These are phyloP conservation scores for Neonectria magnoliae DNA, from an alignment of 2,329 filamentous ascomycete species.

Conservation along the genomic window DNA sequence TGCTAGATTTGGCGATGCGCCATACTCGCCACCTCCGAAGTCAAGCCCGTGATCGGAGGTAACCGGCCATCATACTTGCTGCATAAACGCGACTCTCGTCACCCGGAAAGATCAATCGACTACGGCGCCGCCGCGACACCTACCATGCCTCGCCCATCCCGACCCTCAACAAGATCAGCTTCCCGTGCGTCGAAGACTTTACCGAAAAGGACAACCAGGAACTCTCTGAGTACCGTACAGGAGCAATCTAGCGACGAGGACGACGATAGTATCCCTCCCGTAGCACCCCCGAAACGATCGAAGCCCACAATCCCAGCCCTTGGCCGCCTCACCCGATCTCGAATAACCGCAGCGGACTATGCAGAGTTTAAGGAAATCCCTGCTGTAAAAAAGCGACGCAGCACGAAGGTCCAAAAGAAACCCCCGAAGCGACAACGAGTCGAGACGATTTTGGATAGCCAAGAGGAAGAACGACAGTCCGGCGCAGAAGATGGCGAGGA, in stretches of 20 bases:
- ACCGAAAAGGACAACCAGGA: slow-evolving; percentile 8
- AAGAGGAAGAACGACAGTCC: not conserved
- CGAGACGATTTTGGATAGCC: not conserved
- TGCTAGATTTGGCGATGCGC: not conserved
- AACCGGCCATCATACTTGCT: not conserved
- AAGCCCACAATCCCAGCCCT: not conserved
- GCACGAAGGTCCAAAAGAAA: not conserved
- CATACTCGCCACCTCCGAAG: not conserved
- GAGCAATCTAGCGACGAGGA: slow-evolving; percentile 18
- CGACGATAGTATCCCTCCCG: not conserved
- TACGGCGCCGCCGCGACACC: not conserved
- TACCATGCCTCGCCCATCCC: slow-evolving; percentile 12
- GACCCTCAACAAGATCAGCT: not conserved
- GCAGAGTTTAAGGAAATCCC: not conserved
- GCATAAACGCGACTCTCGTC: not conserved
- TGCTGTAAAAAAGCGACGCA: slow-evolving; percentile 23
- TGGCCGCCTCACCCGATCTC: slow-evolving; percentile 27
- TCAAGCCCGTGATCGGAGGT: not conserved
- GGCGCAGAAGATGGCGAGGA: slow-evolving; percentile 15
- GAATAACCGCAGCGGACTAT: not conserved
- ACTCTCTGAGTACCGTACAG: slow-evolving; percentile 3
- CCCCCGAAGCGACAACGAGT: not conserved
- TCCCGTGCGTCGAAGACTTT: slow-evolving; percentile 10
- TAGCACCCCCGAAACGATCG: slow-evolving; percentile 4
- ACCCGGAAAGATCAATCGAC: not conserved